Percentiles rank a stretch among this genome's conserved stretches.
Evolutionary conservation across 1,139 yeast species (phyloP).

Genomic region (Kodamaea ohmeri): DNA sequence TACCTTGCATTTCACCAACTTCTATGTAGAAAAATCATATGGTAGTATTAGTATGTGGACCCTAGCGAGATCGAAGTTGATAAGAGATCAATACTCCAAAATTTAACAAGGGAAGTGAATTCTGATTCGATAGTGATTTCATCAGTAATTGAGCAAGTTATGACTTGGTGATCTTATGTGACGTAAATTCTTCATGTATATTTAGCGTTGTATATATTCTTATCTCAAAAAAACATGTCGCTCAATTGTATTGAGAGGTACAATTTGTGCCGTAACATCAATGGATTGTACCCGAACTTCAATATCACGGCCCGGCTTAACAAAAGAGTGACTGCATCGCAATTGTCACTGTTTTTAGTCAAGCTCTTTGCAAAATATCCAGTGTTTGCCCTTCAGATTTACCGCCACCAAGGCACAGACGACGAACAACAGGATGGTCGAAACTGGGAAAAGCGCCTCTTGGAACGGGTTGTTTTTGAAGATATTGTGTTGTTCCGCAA

Average conservation of each 20-base stretch:
- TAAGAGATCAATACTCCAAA: too few relatives aligned
- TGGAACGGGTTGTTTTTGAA: constrained; percentile 21
- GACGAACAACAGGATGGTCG: constrained; percentile 12
- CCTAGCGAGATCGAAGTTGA: too few relatives aligned
- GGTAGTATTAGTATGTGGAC: too few relatives aligned
- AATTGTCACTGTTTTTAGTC: constrained; percentile 28
- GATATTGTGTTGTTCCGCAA: constrained; percentile 25
- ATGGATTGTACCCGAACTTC: constrained; percentile 28
- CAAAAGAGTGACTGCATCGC: constrained; percentile 14
- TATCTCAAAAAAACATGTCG: too few relatives aligned
- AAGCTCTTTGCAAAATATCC: constrained; percentile 23
- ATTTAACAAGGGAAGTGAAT: too few relatives aligned
- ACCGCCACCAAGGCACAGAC: constrained; percentile 15
- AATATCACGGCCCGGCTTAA: constrained; percentile 27
- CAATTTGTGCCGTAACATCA: constrained; percentile 27
- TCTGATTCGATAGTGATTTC: too few relatives aligned
- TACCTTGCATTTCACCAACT: too few relatives aligned
- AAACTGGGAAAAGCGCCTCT: constrained; percentile 21
- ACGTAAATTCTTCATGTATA: too few relatives aligned
- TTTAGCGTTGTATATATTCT: too few relatives aligned
- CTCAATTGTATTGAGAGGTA: constrained; percentile 20
- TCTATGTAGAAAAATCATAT: too few relatives aligned
- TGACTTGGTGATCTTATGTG: too few relatives aligned
- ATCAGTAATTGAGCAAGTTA: too few relatives aligned
- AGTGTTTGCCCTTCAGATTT: constrained; percentile 22